Percentiles rank a stretch among this genome's conserved stretches.
phyloP scores from a whole-genome alignment of 2,329 filamentous ascomycete genomes.

The Aspergillus novoparasiticus region DNA sequence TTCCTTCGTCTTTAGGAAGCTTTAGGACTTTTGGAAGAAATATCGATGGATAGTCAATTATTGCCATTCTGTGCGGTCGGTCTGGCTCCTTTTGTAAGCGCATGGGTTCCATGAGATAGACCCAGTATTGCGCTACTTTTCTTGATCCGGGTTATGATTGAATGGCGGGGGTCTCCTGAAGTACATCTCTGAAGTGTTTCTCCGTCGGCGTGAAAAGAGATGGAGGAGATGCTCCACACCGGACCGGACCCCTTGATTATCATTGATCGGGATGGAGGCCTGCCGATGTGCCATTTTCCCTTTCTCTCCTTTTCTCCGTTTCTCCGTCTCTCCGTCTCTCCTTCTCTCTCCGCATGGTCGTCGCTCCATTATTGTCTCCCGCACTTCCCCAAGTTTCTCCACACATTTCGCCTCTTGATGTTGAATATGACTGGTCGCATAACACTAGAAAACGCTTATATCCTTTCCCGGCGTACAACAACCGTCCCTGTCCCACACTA shows the following conservation, averaged over 20 bases:
- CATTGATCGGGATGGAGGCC: neutral
- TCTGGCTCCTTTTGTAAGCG: neutral
- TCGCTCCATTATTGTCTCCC: neutral
- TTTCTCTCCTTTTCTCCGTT: slow-evolving; percentile 6
- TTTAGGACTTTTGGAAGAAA: neutral
- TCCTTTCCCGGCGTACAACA: neutral
- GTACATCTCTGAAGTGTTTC: neutral
- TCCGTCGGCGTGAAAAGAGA: neutral
- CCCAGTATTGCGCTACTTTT: too few relatives aligned
- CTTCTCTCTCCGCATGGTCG: neutral
- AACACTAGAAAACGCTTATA: neutral
- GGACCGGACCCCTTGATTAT: neutral
- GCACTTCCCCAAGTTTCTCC: slow-evolving; percentile 8
- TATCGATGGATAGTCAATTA: neutral
- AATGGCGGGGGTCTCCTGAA: too few relatives aligned
- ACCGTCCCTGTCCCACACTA: neutral
- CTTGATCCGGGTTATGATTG: too few relatives aligned
- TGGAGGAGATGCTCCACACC: neutral
- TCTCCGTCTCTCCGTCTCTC: slow-evolving; percentile 5
- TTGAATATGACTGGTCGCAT: neutral
- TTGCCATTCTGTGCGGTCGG: neutral
- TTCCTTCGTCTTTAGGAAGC: neutral
- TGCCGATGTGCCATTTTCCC: neutral
- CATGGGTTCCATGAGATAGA: neutral
- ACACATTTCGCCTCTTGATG: neutral